Conservation (phyloP, 495 filamentous ascomycete genomes). For the Aspergillus bridgeri region DNA sequence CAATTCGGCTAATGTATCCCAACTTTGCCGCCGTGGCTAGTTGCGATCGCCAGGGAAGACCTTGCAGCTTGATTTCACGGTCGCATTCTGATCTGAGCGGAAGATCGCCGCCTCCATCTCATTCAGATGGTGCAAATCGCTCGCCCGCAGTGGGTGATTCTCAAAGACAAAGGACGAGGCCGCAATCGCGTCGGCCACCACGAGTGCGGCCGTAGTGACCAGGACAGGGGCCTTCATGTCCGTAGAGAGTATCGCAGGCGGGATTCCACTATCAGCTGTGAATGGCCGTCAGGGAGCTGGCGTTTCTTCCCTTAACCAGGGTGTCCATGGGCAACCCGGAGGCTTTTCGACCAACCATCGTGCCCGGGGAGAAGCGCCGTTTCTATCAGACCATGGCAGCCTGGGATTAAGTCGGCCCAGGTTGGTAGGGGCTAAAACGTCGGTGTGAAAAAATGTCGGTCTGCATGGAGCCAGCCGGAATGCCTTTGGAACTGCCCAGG, state of each 20-base stretch:
- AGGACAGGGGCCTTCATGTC: neutral
- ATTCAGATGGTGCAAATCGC: conserved; percentile 1
- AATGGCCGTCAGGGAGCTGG: neutral
- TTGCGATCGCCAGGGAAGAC: conserved; percentile 44
- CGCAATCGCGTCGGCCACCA: neutral
- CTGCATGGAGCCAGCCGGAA: neutral
- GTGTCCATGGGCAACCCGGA: neutral
- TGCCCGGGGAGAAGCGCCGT: neutral
- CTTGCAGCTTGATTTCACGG: conserved; percentile 35
- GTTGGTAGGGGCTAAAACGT: neutral
- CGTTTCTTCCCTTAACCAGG: neutral
- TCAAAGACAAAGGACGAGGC: neutral
- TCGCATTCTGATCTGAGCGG: neutral
- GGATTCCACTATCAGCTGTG: neutral
- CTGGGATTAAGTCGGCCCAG: neutral
- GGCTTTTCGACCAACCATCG: neutral
- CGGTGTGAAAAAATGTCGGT: neutral
- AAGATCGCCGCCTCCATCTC: conserved; percentile 2
- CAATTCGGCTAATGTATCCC: conserved; percentile 43
- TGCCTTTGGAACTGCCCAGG: neutral
- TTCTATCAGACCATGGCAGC: neutral
- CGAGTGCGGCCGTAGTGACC: neutral
- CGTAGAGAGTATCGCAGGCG: too few species aligned
- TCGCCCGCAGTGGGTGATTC: neutral
- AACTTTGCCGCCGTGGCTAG: conserved; percentile 43